phyloP scores from a whole-genome alignment of 2,329 filamentous ascomycete species.

The Cladosporium sp. region DNA sequence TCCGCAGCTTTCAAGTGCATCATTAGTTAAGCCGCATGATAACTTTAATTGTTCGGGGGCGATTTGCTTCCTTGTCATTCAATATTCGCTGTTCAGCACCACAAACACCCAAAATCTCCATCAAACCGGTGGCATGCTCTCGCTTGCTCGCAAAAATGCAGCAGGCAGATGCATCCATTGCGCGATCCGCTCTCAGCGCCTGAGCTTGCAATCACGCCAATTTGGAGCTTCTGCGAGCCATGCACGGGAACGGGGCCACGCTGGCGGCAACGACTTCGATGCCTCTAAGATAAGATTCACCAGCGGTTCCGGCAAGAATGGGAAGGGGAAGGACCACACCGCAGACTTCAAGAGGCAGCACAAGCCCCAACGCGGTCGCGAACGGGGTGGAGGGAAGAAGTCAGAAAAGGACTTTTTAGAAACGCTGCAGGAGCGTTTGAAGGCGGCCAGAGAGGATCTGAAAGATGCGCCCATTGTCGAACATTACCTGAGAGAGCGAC shows the following conservation, averaged over 20 bases:
- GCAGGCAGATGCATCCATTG: conserved; percentile 37
- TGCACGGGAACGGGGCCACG: background rate
- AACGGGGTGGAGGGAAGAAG: background rate
- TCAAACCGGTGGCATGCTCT: conserved; percentile 13
- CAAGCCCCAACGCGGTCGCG: background rate
- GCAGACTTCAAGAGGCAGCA: background rate
- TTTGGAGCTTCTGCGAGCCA: conserved; percentile 14
- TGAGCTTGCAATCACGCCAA: conserved; percentile 27
- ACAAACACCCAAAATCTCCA: background rate
- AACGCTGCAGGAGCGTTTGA: conserved; percentile 22
- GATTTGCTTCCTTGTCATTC: background rate
- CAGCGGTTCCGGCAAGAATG: background rate
- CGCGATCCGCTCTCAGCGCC: conserved; percentile 31
- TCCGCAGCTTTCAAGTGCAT: conserved; percentile 5
- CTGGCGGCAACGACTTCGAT: background rate
- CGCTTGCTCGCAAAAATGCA: conserved; percentile 14
- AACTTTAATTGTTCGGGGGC: background rate
- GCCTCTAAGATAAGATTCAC: background rate
- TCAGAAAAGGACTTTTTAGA: conserved; percentile 15
- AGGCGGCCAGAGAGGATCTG: conserved; percentile 25
- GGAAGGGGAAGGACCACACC: background rate
- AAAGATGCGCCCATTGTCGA: conserved; percentile 29
- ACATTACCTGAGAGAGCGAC: conserved; percentile 25
- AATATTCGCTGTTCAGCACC: background rate
- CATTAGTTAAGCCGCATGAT: background rate